phyloP scores from a whole-genome alignment of 2,329 filamentous ascomycete species.

The Neonectria neomacrospora region DNA sequence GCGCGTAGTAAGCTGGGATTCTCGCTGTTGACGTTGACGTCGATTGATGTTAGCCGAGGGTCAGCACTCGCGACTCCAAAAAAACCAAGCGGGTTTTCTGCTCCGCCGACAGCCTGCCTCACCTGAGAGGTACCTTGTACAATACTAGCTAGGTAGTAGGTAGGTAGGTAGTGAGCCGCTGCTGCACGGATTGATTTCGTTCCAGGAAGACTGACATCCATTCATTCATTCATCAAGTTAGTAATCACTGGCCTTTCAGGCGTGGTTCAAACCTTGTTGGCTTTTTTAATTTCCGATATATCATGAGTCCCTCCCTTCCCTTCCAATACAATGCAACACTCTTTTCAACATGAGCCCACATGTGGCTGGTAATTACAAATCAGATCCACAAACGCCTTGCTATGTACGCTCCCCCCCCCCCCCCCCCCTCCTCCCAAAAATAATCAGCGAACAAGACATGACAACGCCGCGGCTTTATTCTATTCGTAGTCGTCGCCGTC shows the following conservation, averaged over 20 bases:
- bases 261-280: not conserved
- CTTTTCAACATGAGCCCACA: not conserved
- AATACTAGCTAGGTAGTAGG: too few species aligned
- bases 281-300: constrained; percentile 6
- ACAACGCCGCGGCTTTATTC: constrained; percentile 1
- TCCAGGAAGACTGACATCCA: not conserved
- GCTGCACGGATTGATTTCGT: constrained; percentile 3
- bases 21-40: not conserved
- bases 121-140: not conserved
- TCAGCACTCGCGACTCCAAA: constrained; percentile 13
- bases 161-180: not conserved
- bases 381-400: constrained; percentile 29
- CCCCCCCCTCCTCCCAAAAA: too few species aligned
- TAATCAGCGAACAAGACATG: constrained; percentile 5
- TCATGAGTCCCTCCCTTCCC: not conserved
- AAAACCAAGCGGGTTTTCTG: constrained; percentile 16
- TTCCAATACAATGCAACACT: not conserved
- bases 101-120: constrained; percentile 1
- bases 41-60: not conserved
- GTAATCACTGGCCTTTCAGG: not conserved
- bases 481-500: constrained; percentile 56
- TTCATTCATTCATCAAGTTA: not conserved
- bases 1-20: constrained; percentile 5
- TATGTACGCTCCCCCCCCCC: constrained; percentile 19
- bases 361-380: not conserved